Conservation (phyloP, 1,139 yeast genomes). For the Komagataea norvegica region DNA sequence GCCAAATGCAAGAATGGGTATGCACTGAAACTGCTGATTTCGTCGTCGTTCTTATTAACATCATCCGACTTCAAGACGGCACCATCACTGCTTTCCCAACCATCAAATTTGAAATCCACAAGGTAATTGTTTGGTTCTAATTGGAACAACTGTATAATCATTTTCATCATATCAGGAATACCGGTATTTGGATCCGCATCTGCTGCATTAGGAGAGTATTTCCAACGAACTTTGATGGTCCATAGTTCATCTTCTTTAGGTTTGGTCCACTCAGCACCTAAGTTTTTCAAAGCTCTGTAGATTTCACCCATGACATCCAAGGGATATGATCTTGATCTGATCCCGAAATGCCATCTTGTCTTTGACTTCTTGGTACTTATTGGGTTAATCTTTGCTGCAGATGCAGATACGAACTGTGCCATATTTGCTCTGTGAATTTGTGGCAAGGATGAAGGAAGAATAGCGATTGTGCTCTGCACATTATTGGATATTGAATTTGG, state of each 20-base stretch:
- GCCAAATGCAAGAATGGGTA: slow-evolving; percentile 93
- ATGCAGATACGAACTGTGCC: slow-evolving; percentile 50
- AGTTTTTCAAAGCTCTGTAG: slow-evolving; percentile 83
- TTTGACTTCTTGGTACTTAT: slow-evolving; percentile 79
- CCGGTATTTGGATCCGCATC: slow-evolving; percentile 28
- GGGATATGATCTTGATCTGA: slow-evolving; percentile 92
- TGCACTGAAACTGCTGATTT: slow-evolving; percentile 81
- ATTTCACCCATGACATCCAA: slow-evolving; percentile 98
- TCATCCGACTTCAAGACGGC: slow-evolving; percentile 17
- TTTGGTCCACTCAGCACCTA: slow-evolving; percentile 97
- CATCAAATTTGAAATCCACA: slow-evolving; percentile 96
- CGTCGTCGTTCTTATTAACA: slow-evolving; percentile 45
- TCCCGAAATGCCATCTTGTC: slow-evolving; percentile 98
- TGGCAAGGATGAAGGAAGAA: slow-evolving; percentile 89
- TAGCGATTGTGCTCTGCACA: slow-evolving; percentile 65
- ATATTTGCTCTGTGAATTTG: slow-evolving; percentile 92
- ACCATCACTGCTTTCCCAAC: slow-evolving; percentile 65
- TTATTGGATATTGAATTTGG: slow-evolving; percentile 28
- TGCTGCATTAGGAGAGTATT: slow-evolving; percentile 47
- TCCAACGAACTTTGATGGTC: slow-evolving; percentile 98
- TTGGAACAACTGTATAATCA: slow-evolving; percentile 95
- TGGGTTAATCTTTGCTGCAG: slow-evolving; percentile 61
- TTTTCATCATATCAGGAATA: slow-evolving; percentile 82
- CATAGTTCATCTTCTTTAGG: slow-evolving; percentile 92
- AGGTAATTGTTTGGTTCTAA: slow-evolving; percentile 92